A percentile compares a stretch with the other conserved stretches of the same genome.
Evolutionary conservation across 2,329 filamentous ascomycete genomes (phyloP).

Genomic region (Aspergillus piperis): DNA sequence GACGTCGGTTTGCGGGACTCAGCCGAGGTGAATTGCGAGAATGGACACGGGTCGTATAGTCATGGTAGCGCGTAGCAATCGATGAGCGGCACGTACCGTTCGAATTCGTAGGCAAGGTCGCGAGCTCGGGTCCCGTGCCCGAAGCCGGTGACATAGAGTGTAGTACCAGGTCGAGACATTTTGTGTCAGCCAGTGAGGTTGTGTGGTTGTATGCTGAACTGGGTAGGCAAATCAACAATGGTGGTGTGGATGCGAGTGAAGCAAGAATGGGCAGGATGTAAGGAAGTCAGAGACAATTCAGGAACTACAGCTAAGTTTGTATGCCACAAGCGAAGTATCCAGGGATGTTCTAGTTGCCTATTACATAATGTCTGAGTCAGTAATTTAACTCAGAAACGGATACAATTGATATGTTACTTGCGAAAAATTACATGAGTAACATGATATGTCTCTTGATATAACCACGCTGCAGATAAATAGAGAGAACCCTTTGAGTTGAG

Average conservation of each 20-base stretch:
- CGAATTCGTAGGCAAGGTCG: slow-evolving; percentile 99
- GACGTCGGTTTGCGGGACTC: slow-evolving; percentile 26
- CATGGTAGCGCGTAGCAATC: slow-evolving; percentile 45
- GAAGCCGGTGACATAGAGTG: slow-evolving; percentile 98
- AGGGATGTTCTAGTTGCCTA: not conserved
- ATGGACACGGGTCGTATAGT: slow-evolving; percentile 36
- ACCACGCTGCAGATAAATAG: no score
- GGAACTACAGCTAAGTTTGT: slow-evolving; percentile 7
- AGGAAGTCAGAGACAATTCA: slow-evolving; percentile 1
- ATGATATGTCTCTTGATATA: no score
- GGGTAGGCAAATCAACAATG: not conserved
- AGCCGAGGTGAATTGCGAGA: slow-evolving; percentile 41
- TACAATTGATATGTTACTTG: not conserved
- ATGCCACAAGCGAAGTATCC: slow-evolving; percentile 10
- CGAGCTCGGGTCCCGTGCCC: slow-evolving; percentile 97
- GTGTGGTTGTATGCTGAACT: not conserved
- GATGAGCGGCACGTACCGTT: slow-evolving; percentile 85
- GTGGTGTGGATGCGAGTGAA: not conserved
- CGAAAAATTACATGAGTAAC: no score
- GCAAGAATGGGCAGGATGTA: slow-evolving; percentile 6
- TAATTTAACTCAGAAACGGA: not conserved
- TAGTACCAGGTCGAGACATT: slow-evolving; percentile 93
- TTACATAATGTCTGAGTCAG: slow-evolving; percentile 2
- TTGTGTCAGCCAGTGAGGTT: not conserved
- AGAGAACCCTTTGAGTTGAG: no score